These are phyloP conservation scores for Pseudozyma pruni DNA, from an alignment of 1,284 basidiomycete genomes.

Conservation along the genomic window DNA sequence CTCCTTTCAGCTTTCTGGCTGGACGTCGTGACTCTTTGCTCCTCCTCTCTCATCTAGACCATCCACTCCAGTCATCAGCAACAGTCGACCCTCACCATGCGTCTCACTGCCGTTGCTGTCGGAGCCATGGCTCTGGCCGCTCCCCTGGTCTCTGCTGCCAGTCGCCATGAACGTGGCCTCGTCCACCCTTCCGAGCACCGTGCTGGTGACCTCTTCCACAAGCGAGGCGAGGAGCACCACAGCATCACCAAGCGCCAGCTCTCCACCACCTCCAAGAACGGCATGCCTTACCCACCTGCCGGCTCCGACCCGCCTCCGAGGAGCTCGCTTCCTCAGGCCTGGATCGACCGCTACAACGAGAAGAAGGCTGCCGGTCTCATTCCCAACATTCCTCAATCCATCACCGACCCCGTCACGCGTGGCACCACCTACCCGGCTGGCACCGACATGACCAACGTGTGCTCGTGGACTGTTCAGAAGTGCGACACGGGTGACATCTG, in stretches of 20 bases:
- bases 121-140: constrained; percentile 46
- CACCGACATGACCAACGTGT: constrained; percentile 53
- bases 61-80: not conserved
- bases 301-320: constrained; percentile 46
- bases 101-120: constrained; percentile 33
- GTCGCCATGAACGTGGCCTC: constrained; percentile 34
- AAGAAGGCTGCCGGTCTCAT: constrained; percentile 78
- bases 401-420: constrained; percentile 51
- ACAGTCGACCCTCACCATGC: constrained; percentile 24
- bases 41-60: not conserved
- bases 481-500: constrained; percentile 58
- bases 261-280: constrained; percentile 48
- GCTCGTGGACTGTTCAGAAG: constrained; percentile 60
- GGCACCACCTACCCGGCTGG: constrained; percentile 51
- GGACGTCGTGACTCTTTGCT: not conserved
- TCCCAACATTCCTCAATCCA: constrained; percentile 75
- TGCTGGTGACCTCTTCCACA: constrained; percentile 47
- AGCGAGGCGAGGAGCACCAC: constrained; percentile 36
- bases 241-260: constrained; percentile 46
- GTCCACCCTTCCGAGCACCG: constrained; percentile 38
- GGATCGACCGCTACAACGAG: constrained; percentile 75
- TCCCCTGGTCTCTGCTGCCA: constrained; percentile 30
- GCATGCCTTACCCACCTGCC: constrained; percentile 54
- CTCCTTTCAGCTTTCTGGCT: not conserved
- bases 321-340: constrained; percentile 68